These are phyloP conservation scores for Xylariales sp. DNA, from an alignment of 2,329 filamentous ascomycete genomes.

Conservation along the genomic window DNA sequence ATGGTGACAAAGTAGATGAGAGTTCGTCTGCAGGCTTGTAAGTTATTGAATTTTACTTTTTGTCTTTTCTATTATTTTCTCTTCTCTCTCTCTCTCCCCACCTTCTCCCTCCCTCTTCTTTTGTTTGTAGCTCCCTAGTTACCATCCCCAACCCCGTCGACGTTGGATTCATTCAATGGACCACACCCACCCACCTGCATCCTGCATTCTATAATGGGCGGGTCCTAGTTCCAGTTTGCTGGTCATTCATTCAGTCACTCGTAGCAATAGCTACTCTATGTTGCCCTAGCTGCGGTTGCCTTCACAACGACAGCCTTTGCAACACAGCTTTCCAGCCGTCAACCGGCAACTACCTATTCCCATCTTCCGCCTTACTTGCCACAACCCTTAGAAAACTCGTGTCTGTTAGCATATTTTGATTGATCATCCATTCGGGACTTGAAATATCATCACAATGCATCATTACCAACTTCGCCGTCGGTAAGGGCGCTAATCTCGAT, in stretches of 20 bases:
- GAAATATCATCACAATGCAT: too few species aligned
- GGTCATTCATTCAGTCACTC: not conserved
- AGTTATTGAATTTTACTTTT: slow-evolving; percentile 13
- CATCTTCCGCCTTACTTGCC: not conserved
- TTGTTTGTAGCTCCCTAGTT: not conserved
- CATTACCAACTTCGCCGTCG: slow-evolving; percentile 14
- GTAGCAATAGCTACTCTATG: slow-evolving; percentile 1
- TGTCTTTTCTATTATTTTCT: too few species aligned
- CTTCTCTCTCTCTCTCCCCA: not conserved
- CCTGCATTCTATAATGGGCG: not conserved
- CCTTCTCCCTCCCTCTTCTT: not conserved
- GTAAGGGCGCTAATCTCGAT: slow-evolving; percentile 14
- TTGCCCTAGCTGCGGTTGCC: slow-evolving; percentile 7
- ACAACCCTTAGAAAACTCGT: not conserved
- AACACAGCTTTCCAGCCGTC: not conserved
- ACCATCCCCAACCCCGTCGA: too few species aligned
- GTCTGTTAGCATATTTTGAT: not conserved
- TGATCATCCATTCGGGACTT: not conserved
- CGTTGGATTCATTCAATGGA: not conserved
- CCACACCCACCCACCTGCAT: not conserved
- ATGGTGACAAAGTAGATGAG: slow-evolving; percentile 31
- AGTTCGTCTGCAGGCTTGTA: slow-evolving; percentile 31
- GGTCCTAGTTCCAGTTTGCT: not conserved
- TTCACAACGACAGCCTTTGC: not conserved
- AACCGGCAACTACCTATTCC: slow-evolving; percentile 14